A percentile compares a stretch with the other conserved stretches of the same genome.
Evolutionary conservation across 805 yeast genomes (phyloP).

Genomic region (Candida railenensis): DNA sequence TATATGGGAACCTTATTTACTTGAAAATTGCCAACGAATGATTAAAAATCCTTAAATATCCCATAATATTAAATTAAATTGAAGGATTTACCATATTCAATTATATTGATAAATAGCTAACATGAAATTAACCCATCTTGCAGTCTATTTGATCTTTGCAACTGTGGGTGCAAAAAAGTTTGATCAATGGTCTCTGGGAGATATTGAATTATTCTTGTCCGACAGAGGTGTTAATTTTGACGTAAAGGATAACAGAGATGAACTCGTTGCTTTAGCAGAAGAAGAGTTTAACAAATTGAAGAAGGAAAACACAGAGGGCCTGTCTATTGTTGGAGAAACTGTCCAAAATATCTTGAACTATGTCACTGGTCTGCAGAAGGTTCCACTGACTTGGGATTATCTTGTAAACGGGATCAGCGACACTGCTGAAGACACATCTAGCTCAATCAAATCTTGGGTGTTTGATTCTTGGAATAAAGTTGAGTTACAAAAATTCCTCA

Average conservation of each 20-base stretch:
- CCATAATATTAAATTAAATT: too few species aligned
- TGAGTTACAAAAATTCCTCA: constrained; percentile 31
- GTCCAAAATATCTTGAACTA: constrained; percentile 15
- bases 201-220: constrained; percentile 25
- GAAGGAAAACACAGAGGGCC: constrained; percentile 7
- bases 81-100: too few species aligned
- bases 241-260: constrained; percentile 15
- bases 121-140: neutral
- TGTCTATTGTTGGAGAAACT: constrained; percentile 8
- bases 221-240: constrained; percentile 25
- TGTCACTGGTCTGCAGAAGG: constrained; percentile 11
- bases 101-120: neutral
- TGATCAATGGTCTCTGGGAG: constrained; percentile 16
- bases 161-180: constrained; percentile 4
- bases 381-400: constrained; percentile 17
- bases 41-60: too few species aligned
- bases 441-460: constrained; percentile 40
- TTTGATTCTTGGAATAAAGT: constrained; percentile 45
- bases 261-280: constrained; percentile 23
- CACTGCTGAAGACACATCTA: constrained; percentile 5
- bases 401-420: constrained; percentile 5
- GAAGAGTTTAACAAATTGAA: constrained; percentile 23
- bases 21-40: too few species aligned
- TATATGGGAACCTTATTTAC: neutral
- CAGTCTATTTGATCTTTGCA: neutral